Evolutionary conservation across 768 basidiomycete genomes (phyloP).

Genomic region (Suillus fuscotomentosus): DNA sequence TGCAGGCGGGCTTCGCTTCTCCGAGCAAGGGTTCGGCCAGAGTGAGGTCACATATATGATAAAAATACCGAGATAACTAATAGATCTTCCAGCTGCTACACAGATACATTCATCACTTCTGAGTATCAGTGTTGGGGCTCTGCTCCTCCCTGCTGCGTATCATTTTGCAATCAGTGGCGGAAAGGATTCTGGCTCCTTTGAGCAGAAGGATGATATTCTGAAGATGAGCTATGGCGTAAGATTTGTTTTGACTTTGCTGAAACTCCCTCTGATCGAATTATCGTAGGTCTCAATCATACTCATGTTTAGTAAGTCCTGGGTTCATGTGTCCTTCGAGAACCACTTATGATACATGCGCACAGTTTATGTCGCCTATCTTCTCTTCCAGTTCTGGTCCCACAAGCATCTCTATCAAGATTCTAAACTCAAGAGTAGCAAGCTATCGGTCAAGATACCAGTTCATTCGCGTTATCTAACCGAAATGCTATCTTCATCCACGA

Average conservation of each 20-base stretch:
- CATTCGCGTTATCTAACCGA: constrained; percentile 26
- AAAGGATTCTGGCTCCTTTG: constrained; percentile 18
- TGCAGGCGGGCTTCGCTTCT: constrained; percentile 74
- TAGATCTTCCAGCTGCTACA: constrained; percentile 41
- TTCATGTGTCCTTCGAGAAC: not conserved
- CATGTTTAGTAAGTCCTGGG: constrained; percentile 43
- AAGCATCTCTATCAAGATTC: constrained; percentile 48
- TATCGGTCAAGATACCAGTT: constrained; percentile 33
- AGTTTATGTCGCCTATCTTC: constrained; percentile 52
- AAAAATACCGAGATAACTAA: constrained; percentile 6
- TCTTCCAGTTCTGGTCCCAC: constrained; percentile 60
- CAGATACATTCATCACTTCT: constrained; percentile 77
- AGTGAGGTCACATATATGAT: constrained; percentile 42
- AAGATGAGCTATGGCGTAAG: constrained; percentile 53
- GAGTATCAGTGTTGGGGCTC: constrained; percentile 75
- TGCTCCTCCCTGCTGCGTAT: constrained; percentile 79
- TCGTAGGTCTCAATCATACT: constrained; percentile 50
- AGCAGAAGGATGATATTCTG: constrained; percentile 43
- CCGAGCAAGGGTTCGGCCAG: constrained; percentile 75
- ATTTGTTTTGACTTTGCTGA: constrained; percentile 7
- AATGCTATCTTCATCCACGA: constrained; percentile 12
- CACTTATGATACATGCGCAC: constrained; percentile 3
- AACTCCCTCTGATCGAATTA: constrained; percentile 2
- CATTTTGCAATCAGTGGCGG: constrained; percentile 48
- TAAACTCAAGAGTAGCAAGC: constrained; percentile 42